Percentiles rank a stretch among this genome's conserved stretches.
These are phyloP conservation scores for Trichoderma gamsii DNA, from an alignment of 495 filamentous ascomycete genomes.

Conservation along the genomic window DNA sequence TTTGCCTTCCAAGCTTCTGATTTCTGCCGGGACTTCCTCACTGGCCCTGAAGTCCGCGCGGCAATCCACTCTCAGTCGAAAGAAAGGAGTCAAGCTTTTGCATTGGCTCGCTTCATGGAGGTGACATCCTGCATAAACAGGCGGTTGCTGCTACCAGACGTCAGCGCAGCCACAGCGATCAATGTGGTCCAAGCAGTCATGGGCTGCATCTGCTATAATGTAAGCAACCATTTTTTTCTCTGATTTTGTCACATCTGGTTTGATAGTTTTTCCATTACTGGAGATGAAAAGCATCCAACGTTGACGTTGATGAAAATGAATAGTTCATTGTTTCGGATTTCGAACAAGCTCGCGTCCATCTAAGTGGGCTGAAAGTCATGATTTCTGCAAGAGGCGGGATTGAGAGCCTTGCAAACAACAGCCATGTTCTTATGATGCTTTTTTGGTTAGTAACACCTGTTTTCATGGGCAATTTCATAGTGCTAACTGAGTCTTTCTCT, in stretches of 20 bases:
- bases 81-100: neutral
- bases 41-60: neutral
- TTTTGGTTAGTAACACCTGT: neutral
- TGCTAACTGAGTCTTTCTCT: neutral
- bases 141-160: neutral
- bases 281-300: neutral
- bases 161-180: neutral
- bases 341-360: neutral
- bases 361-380: neutral
- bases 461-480: neutral
- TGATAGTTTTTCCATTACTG: neutral
- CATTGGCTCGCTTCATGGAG: neutral
- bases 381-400: neutral
- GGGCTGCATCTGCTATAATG: conserved; percentile 10
- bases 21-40: neutral
- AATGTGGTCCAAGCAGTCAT: neutral
- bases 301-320: neutral
- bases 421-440: neutral
- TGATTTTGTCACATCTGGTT: no score
- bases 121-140: neutral
- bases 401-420: neutral
- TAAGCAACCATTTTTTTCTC: neutral
- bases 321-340: neutral
- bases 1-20: neutral
- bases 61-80: neutral